Evolutionary conservation across 768 basidiomycete genomes (phyloP).

Genomic region (Pleurotus citrinopileatus): DNA sequence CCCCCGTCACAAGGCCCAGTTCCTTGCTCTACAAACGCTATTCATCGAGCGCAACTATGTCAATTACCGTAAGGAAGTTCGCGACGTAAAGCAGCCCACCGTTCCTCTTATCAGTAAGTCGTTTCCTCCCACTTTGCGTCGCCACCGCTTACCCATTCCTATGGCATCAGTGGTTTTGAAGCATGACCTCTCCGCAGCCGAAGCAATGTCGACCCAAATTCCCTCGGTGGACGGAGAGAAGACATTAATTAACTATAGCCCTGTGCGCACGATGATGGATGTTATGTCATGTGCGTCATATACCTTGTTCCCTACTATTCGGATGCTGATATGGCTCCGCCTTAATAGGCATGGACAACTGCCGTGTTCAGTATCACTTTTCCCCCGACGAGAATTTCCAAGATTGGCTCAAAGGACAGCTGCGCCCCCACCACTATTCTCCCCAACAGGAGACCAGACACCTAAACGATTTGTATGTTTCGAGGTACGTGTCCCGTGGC

Average conservation of each 20-base stretch:
- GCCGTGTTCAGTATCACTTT: neutral
- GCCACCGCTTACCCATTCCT: neutral
- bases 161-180: neutral
- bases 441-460: neutral
- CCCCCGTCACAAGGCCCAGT: slow-evolving; percentile 25
- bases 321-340: neutral
- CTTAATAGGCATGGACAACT: neutral
- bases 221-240: neutral
- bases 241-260: slow-evolving; percentile 1
- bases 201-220: neutral
- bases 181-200: neutral
- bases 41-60: slow-evolving; percentile 26
- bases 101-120: slow-evolving; percentile 32
- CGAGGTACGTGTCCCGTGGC: neutral
- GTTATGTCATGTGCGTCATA: neutral
- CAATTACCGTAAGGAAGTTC: slow-evolving; percentile 24
- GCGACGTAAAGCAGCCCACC: slow-evolving; percentile 20
- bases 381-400: neutral
- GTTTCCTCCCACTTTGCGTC: neutral
- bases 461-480: neutral
- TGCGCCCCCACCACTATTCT: neutral
- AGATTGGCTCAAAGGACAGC: slow-evolving; percentile 4
- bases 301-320: neutral
- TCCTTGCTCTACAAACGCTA: slow-evolving; percentile 25
- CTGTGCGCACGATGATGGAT: slow-evolving; percentile 1